Evolutionary conservation across 768 basidiomycete species (phyloP).

Genomic region (Paxillus involutus): DNA sequence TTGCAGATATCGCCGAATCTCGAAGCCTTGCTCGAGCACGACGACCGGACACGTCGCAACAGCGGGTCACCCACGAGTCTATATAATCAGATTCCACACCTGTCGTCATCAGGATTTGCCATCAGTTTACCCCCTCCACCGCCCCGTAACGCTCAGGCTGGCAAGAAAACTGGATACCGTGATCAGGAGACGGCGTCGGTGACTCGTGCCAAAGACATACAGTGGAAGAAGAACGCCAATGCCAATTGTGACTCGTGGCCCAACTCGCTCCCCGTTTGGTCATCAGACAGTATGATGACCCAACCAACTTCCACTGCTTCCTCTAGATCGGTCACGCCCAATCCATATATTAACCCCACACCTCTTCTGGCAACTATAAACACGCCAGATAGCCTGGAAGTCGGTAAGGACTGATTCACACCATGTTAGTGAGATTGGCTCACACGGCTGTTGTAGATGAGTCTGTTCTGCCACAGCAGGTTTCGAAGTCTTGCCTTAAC

Average conservation of each 20-base stretch:
- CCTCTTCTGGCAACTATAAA: constrained; percentile 21
- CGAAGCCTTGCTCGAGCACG: constrained; percentile 59
- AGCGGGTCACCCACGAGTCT: constrained; percentile 23
- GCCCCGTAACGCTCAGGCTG: constrained; percentile 20
- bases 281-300: not conserved
- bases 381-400: constrained; percentile 3
- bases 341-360: constrained; percentile 39
- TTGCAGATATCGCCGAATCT: constrained; percentile 59
- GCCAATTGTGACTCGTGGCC: constrained; percentile 25
- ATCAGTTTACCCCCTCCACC: constrained; percentile 35
- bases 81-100: constrained; percentile 3
- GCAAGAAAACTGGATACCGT: constrained; percentile 12
- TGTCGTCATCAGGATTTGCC: constrained; percentile 14
- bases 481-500: not conserved
- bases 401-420: constrained; percentile 13
- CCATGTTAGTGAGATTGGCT: not conserved
- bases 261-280: constrained; percentile 10
- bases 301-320: constrained; percentile 8
- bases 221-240: constrained; percentile 10
- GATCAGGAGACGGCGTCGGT: constrained; percentile 15
- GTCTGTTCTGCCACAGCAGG: constrained; percentile 9
- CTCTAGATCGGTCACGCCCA: constrained; percentile 25
- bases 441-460: constrained; percentile 12
- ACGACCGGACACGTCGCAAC: constrained; percentile 44
- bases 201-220: constrained; percentile 16